Evolutionary conservation across 495 filamentous ascomycete genomes (phyloP).

Genomic region (Amorphotheca resinae): DNA sequence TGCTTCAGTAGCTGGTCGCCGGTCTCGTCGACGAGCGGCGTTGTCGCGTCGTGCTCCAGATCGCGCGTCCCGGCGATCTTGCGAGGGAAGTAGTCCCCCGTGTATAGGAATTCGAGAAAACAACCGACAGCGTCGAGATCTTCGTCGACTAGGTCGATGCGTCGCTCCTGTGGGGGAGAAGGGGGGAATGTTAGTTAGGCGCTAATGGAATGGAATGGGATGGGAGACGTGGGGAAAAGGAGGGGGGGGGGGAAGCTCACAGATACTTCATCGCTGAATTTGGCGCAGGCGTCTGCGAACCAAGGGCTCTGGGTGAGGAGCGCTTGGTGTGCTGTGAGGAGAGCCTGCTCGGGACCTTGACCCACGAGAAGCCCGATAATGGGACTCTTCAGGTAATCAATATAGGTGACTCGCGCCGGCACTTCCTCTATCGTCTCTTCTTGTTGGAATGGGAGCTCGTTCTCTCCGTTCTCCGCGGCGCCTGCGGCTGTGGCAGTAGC

Average conservation of each 20-base stretch:
- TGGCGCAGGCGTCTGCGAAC: slow-evolving; percentile 48
- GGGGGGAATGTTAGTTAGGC: not conserved
- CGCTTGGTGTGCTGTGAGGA: slow-evolving; percentile 67
- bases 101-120: slow-evolving; percentile 89
- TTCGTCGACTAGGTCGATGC: slow-evolving; percentile 55
- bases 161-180: slow-evolving; percentile 36
- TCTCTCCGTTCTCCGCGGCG: slow-evolving; percentile 16
- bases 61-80: slow-evolving; percentile 41
- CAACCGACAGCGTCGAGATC: slow-evolving; percentile 72
- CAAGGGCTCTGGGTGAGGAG: slow-evolving; percentile 62
- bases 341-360: slow-evolving; percentile 40
- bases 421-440: slow-evolving; percentile 28
- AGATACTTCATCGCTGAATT: slow-evolving; percentile 41
- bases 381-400: slow-evolving; percentile 62
- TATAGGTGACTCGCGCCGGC: slow-evolving; percentile 29
- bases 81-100: slow-evolving; percentile 73
- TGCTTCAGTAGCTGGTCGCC: slow-evolving; percentile 74
- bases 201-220: too few species aligned
- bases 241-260: slow-evolving; percentile 19
- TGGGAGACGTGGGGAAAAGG: not conserved
- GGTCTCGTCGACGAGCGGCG: slow-evolving; percentile 50
- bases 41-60: slow-evolving; percentile 44
- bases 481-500: not conserved
- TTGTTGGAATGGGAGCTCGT: slow-evolving; percentile 28
- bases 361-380: slow-evolving; percentile 71